Conservation (phyloP, 805 yeast genomes). For the Millerago galiae region DNA sequence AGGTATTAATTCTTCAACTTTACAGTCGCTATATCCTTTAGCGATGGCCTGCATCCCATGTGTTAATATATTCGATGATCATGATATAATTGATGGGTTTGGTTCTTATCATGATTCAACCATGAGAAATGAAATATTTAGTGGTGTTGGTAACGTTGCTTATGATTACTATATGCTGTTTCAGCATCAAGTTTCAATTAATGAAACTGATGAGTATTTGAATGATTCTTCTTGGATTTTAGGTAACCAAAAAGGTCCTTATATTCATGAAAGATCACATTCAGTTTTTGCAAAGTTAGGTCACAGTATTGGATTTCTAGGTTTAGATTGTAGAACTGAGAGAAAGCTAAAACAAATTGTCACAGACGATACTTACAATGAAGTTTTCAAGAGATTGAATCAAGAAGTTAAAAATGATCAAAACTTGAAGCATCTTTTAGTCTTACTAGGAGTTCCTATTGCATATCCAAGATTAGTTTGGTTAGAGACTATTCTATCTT, state of each 20-base stretch:
- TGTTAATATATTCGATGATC: slow-evolving; percentile 87
- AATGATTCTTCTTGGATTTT: slow-evolving; percentile 56
- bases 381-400: slow-evolving; percentile 52
- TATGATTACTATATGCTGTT: slow-evolving; percentile 84
- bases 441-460: slow-evolving; percentile 91
- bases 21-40: slow-evolving; percentile 61
- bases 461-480: slow-evolving; percentile 92
- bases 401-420: slow-evolving; percentile 46
- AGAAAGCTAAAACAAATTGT: slow-evolving; percentile 59
- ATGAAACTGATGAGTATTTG: slow-evolving; percentile 33
- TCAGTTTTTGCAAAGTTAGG: slow-evolving; percentile 75
- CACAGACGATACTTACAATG: slow-evolving; percentile 46
- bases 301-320: slow-evolving; percentile 60
- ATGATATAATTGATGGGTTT: slow-evolving; percentile 93
- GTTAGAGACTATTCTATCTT: slow-evolving; percentile 71
- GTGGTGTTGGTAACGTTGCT: slow-evolving; percentile 70
- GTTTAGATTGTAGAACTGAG: slow-evolving; percentile 92
- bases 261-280: slow-evolving; percentile 57
- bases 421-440: slow-evolving; percentile 65
- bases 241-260: slow-evolving; percentile 56
- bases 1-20: slow-evolving; percentile 58
- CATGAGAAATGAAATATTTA: slow-evolving; percentile 65
- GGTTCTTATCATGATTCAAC: slow-evolving; percentile 80
- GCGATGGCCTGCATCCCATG: slow-evolving; percentile 82
- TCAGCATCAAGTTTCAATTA: slow-evolving; percentile 72